phyloP scores from a whole-genome alignment of 495 filamentous ascomycete genomes.

The Tuber indicum region DNA sequence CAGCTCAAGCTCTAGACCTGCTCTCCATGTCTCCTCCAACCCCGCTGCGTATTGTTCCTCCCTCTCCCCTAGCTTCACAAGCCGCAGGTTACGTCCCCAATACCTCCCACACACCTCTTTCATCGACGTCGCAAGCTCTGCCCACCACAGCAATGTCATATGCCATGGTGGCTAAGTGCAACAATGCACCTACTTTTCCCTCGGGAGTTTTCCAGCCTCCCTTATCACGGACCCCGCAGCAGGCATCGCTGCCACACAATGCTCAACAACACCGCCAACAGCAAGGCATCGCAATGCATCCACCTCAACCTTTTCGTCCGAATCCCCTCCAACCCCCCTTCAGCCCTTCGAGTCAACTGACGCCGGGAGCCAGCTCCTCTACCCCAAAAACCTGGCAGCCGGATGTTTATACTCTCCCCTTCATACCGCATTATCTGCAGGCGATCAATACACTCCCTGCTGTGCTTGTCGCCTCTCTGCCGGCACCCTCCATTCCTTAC shows the following conservation, averaged over 20 bases:
- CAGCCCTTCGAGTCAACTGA: constrained; percentile 27
- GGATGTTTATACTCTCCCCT: constrained; percentile 41
- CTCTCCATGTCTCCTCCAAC: constrained; percentile 10
- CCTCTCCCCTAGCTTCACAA: constrained; percentile 24
- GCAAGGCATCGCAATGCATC: constrained; percentile 9
- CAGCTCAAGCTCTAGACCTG: background rate
- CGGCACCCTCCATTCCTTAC: constrained; percentile 35
- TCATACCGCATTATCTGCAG: constrained; percentile 38
- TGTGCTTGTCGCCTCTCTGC: constrained; percentile 27
- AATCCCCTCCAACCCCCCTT: constrained; percentile 32
- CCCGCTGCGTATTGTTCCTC: constrained; percentile 14
- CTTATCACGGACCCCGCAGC: constrained; percentile 15
- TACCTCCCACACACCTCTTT: constrained; percentile 9
- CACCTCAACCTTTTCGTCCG: constrained; percentile 28
- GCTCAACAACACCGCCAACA: constrained; percentile 23
- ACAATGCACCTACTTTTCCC: constrained; percentile 21
- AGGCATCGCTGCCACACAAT: background rate
- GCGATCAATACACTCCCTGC: constrained; percentile 38
- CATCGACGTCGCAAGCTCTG: constrained; percentile 8
- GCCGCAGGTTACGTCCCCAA: constrained; percentile 16
- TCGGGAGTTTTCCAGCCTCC: constrained; percentile 19
- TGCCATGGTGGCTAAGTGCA: constrained; percentile 22
- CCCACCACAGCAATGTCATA: constrained; percentile 31
- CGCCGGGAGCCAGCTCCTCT: constrained; percentile 16
- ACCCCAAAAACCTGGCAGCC: constrained; percentile 37